phyloP scores from a whole-genome alignment of 208 protist genomes.

The Borovskyia barvae region DNA sequence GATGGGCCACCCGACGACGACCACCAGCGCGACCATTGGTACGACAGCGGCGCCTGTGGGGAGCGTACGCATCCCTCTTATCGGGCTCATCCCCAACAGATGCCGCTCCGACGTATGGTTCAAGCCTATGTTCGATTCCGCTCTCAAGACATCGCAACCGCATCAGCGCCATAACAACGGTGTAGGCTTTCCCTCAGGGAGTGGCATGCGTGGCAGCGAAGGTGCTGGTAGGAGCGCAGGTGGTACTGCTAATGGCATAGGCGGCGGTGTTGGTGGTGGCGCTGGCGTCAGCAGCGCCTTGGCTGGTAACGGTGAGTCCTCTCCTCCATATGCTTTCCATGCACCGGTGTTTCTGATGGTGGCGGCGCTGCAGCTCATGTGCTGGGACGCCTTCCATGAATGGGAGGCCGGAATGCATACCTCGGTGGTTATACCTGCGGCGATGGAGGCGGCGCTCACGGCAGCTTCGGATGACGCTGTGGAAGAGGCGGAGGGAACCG shows the following conservation, averaged over 20 bases:
- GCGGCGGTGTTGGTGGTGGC: not conserved
- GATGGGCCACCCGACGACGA: not conserved
- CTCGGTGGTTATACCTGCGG: not conserved
- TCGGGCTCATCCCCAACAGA: conserved; percentile 72
- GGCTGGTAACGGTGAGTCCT: conserved; percentile 4
- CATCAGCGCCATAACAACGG: not conserved
- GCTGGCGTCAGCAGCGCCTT: not conserved
- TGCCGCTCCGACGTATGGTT: conserved; percentile 83
- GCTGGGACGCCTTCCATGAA: conserved; percentile 72
- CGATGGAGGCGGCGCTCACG: not conserved
- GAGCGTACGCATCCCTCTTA: conserved; percentile 58
- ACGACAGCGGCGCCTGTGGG: conserved; percentile 4
- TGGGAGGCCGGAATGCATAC: conserved; percentile 13
- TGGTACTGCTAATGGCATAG: not conserved
- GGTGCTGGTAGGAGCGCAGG: not conserved
- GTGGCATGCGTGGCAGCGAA: conserved; percentile 9
- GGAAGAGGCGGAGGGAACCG: not conserved
- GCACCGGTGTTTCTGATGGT: conserved; percentile 77
- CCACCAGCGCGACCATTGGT: not conserved
- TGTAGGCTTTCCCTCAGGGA: not conserved
- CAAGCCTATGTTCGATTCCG: conserved; percentile 20
- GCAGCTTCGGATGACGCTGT: too few relatives aligned
- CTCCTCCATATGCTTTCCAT: conserved; percentile 29
- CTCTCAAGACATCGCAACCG: not conserved
- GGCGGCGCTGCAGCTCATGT: conserved; percentile 78